Evolutionary conservation across 805 yeast genomes (phyloP).

Genomic region (Wickerhamiella vanderwaltii): DNA sequence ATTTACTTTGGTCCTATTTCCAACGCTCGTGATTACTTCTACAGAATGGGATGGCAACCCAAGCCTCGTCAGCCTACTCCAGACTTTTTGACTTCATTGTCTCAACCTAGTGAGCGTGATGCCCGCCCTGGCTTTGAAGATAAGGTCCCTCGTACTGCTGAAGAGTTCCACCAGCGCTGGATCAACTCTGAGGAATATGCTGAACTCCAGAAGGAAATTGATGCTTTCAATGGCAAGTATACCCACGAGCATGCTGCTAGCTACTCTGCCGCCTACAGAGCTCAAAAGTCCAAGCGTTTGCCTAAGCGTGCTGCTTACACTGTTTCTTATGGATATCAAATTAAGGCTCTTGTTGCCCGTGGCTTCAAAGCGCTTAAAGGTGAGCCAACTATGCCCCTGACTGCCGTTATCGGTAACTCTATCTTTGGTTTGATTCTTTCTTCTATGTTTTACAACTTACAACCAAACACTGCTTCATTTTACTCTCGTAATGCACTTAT

Average conservation of each 20-base stretch:
- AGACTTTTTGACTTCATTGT: constrained; percentile 56
- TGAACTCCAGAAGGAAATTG: constrained; percentile 36
- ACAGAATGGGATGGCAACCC: constrained; percentile 51
- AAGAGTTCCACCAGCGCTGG: constrained; percentile 54
- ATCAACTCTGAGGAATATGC: constrained; percentile 35
- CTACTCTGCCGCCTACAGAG: constrained; percentile 30
- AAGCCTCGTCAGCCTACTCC: constrained; percentile 59
- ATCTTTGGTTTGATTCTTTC: constrained; percentile 51
- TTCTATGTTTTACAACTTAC: constrained; percentile 46
- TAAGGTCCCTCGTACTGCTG: constrained; percentile 47
- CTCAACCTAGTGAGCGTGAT: constrained; percentile 52
- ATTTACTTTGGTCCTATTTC: constrained; percentile 50
- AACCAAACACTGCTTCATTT: constrained; percentile 41
- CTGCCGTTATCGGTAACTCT: constrained; percentile 37
- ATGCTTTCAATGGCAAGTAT: constrained; percentile 28
- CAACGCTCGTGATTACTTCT: constrained; percentile 45
- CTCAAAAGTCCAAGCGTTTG: constrained; percentile 31
- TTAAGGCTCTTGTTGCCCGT: constrained; percentile 37
- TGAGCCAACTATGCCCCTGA: constrained; percentile 40
- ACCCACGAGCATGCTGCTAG: constrained; percentile 28
- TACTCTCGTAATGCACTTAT: constrained; percentile 54
- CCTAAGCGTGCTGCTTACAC: constrained; percentile 34
- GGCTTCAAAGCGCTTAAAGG: constrained; percentile 46
- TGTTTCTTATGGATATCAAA: constrained; percentile 37
- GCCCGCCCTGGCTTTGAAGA: constrained; percentile 37